Percentiles rank a stretch among this genome's conserved stretches.
Evolutionary conservation across 2,329 filamentous ascomycete species (phyloP).

Genomic region (Aspergillus pseudonomiae): DNA sequence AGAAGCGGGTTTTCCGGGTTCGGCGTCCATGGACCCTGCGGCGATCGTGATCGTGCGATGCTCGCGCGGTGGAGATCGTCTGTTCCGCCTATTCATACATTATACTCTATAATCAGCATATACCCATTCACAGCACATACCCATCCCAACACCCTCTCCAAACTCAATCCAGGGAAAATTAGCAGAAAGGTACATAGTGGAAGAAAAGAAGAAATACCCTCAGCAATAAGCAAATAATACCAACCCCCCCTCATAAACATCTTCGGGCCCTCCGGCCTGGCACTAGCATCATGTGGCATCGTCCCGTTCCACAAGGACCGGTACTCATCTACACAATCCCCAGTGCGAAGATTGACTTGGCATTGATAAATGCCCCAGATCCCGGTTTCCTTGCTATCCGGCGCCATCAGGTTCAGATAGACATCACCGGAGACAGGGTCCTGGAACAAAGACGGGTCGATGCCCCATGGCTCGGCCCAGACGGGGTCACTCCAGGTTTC

Average conservation of each 20-base stretch:
- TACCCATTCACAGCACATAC: not conserved
- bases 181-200: not conserved
- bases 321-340: conserved; percentile 4
- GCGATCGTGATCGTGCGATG: conserved; percentile 5
- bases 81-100: not conserved
- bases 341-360: not conserved
- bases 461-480: conserved; percentile 12
- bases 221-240: conserved; percentile 9
- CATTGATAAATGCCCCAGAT: conserved; percentile 10
- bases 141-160: not conserved
- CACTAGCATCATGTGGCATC: not conserved
- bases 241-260: not conserved
- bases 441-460: conserved; percentile 8
- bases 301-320: conserved; percentile 11
- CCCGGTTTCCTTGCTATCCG: not conserved
- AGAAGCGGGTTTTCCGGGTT: conserved; percentile 1
- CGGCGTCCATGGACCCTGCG: not conserved
- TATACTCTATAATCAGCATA: not conserved
- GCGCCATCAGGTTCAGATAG: conserved; percentile 11
- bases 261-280: conserved; percentile 7
- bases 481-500: conserved; percentile 7
- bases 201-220: not conserved
- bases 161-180: not conserved
- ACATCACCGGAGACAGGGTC: conserved; percentile 9
- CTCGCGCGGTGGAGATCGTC: conserved; percentile 5